Conservation (phyloP, 805 yeast species). For the Pichia membranifaciens region DNA sequence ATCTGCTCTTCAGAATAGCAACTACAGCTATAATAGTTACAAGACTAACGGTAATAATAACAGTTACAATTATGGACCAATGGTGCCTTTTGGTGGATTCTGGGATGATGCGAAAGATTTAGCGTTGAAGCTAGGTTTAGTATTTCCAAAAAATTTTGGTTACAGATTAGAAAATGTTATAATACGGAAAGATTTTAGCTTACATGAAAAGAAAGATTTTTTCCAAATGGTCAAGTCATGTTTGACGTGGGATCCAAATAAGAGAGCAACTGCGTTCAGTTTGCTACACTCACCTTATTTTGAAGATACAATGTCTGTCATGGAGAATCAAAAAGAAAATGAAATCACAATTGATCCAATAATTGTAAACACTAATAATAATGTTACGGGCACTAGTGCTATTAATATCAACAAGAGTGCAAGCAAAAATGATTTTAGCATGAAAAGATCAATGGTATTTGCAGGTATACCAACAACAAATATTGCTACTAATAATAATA, state of each 20-base stretch:
- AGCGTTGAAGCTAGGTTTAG: constrained; percentile 49
- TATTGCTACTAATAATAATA: neutral
- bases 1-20: neutral
- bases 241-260: constrained; percentile 73
- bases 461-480: constrained; percentile 9
- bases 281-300: constrained; percentile 52
- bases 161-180: constrained; percentile 40
- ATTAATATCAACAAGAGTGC: neutral
- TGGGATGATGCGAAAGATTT: constrained; percentile 62
- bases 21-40: neutral
- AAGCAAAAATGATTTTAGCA: neutral
- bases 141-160: constrained; percentile 48
- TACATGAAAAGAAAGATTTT: constrained; percentile 32
- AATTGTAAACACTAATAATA: neutral
- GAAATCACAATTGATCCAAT: neutral
- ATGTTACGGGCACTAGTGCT: neutral
- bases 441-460: constrained; percentile 5
- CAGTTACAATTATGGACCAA: neutral
- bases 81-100: constrained; percentile 54
- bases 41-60: neutral
- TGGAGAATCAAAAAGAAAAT: constrained; percentile 17
- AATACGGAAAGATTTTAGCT: constrained; percentile 37
- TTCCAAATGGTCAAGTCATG: constrained; percentile 43
- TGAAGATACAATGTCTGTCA: constrained; percentile 33
- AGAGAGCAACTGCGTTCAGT: constrained; percentile 47